Evolutionary conservation across 768 basidiomycete species (phyloP).

Genomic region (Hysterangium stoloniferum): DNA sequence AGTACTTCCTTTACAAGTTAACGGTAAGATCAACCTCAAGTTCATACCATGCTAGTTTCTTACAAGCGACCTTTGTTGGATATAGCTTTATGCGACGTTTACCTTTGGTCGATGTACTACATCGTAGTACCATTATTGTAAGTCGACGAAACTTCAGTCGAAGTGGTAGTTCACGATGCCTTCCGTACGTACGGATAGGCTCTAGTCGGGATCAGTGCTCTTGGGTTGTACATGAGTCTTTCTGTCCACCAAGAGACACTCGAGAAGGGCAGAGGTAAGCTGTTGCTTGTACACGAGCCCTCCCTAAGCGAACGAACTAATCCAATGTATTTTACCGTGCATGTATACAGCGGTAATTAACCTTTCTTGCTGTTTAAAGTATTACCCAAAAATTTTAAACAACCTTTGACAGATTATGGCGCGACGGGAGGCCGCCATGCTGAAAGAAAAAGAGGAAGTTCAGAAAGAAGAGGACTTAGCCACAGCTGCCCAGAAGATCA

Average conservation of each 20-base stretch:
- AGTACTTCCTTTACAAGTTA: no score
- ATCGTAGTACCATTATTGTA: constrained; percentile 8
- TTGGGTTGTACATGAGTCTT: background rate
- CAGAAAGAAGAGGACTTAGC: constrained; percentile 8
- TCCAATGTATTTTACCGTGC: background rate
- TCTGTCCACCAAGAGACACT: constrained; percentile 9
- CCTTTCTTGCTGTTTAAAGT: background rate
- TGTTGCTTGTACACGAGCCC: background rate
- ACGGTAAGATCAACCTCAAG: no score
- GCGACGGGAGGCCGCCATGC: constrained; percentile 4
- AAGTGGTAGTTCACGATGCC: background rate
- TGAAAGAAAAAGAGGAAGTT: constrained; percentile 5
- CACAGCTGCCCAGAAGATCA: constrained; percentile 1
- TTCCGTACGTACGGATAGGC: background rate
- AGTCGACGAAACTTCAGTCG: background rate
- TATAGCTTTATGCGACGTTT: no score
- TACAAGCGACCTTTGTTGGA: no score
- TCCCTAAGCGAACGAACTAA: background rate
- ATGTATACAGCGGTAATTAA: background rate
- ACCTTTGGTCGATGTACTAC: constrained; percentile 1
- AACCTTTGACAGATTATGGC: constrained; percentile 3
- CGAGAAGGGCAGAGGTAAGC: constrained; percentile 9
- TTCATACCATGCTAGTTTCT: background rate
- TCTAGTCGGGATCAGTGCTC: constrained; percentile 6
- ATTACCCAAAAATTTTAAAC: background rate